Conservation (phyloP, 495 filamentous ascomycete genomes). For the Mytilinidion resinicola region DNA sequence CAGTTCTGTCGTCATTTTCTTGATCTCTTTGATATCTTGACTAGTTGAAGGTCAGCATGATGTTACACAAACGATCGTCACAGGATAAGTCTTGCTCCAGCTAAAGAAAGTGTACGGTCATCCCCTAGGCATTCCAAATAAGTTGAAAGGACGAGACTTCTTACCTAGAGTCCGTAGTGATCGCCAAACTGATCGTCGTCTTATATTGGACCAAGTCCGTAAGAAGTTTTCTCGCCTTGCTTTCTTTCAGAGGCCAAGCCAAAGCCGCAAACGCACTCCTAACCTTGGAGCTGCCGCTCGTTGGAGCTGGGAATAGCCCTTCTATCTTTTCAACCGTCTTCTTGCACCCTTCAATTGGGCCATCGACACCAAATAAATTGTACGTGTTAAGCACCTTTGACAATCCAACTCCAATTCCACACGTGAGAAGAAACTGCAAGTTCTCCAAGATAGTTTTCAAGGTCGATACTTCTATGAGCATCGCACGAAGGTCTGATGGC, state of each 20-base stretch:
- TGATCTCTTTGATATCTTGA: conserved; percentile 16
- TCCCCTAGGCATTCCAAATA: too few species aligned
- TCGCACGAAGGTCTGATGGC: conserved; percentile 24
- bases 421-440: conserved; percentile 15
- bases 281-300: not conserved
- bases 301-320: not conserved
- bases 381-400: too few species aligned
- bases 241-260: conserved; percentile 29
- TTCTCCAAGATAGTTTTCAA: conserved; percentile 25
- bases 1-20: conserved; percentile 7
- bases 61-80: too few species aligned
- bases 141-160: too few species aligned
- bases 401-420: not conserved
- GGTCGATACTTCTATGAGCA: conserved; percentile 26
- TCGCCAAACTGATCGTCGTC: conserved; percentile 24
- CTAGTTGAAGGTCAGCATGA: too few species aligned
- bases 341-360: conserved; percentile 5
- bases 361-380: not conserved
- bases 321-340: not conserved
- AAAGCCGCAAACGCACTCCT: conserved; percentile 15
- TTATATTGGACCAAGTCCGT: conserved; percentile 29
- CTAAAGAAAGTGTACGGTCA: too few species aligned
- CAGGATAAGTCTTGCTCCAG: too few species aligned
- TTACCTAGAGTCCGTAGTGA: conserved; percentile 20
- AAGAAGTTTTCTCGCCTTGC: conserved; percentile 21